Evolutionary conservation across 106 monocot species (phyloP).

Genomic region (Apostasia ramifera): DNA sequence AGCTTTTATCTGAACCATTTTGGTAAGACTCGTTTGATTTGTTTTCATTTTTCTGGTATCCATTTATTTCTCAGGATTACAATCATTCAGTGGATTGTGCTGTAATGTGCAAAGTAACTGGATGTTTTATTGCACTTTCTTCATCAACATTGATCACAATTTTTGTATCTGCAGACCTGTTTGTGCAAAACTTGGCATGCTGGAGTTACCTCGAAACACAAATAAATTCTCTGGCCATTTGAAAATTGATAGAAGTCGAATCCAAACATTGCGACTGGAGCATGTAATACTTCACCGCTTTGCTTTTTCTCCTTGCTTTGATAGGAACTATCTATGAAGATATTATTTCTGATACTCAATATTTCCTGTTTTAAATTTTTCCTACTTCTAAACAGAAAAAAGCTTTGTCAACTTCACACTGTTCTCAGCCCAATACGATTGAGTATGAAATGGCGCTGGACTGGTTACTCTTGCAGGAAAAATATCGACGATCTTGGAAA

Average conservation of each 20-base stretch:
- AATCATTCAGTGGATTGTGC: too few species aligned
- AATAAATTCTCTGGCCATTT: slow-evolving; percentile 33
- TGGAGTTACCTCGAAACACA: slow-evolving; percentile 21
- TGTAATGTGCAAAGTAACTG: too few species aligned
- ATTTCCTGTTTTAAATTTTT: neutral
- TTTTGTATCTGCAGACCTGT: slow-evolving; percentile 44
- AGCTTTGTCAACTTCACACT: slow-evolving; percentile 80
- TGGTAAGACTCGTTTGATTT: too few species aligned
- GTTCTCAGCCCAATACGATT: slow-evolving; percentile 87
- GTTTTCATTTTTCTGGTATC: too few species aligned
- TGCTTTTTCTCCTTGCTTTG: too few species aligned
- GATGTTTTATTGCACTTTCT: too few species aligned
- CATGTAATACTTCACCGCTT: slow-evolving; percentile 13
- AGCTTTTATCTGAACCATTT: too few species aligned
- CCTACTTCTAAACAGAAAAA: slow-evolving; percentile 34
- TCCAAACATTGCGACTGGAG: slow-evolving; percentile 26
- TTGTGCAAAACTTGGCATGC: slow-evolving; percentile 36
- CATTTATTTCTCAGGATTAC: too few species aligned
- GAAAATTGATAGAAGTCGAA: slow-evolving; percentile 23
- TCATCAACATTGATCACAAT: neutral
- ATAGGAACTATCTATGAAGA: too few species aligned
- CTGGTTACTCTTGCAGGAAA: slow-evolving; percentile 55
- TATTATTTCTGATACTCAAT: neutral
- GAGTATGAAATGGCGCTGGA: slow-evolving; percentile 89
- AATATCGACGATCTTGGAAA: slow-evolving; percentile 16